These are phyloP conservation scores for Craspedostauros australis DNA, from an alignment of 108 stramenopile genomes.

Conservation along the genomic window DNA sequence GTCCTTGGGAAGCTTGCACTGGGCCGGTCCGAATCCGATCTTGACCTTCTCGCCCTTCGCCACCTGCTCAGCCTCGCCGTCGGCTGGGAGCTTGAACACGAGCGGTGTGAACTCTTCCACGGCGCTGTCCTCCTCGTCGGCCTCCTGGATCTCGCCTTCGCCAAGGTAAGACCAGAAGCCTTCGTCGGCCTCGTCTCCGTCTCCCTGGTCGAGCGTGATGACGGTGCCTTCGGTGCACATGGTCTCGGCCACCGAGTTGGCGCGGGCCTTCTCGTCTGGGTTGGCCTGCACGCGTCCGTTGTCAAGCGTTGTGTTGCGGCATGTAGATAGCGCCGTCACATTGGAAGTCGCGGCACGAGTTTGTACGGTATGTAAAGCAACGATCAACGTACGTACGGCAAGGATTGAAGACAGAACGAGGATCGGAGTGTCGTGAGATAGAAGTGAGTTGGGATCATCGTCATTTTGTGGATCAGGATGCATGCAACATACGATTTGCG, in stretches of 20 bases:
- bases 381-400: not conserved
- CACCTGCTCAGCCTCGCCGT: constrained; percentile 45
- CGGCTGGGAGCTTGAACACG: constrained; percentile 42
- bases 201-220: constrained; percentile 26
- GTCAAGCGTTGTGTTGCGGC: no score
- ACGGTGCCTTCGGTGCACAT: constrained; percentile 37
- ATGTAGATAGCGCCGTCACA: no score
- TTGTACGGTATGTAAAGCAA: not conserved
- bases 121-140: constrained; percentile 29
- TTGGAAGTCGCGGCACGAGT: no score
- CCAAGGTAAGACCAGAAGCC: constrained; percentile 85
- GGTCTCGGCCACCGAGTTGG: constrained; percentile 20
- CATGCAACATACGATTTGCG: no score
- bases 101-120: constrained; percentile 23
- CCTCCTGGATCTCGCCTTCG: constrained; percentile 42
- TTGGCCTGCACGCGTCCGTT: constrained; percentile 15
- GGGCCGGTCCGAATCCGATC: not conserved
- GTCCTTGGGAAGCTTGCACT: constrained; percentile 29
- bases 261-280: constrained; percentile 22
- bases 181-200: constrained; percentile 43
- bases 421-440: no score
- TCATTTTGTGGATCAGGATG: no score
- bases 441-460: no score
- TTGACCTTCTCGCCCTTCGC: constrained; percentile 19
- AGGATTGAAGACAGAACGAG: no score